Base-by-base conservation (phyloP, 441 rosid genomes). In the Hura crepitans region DNA sequence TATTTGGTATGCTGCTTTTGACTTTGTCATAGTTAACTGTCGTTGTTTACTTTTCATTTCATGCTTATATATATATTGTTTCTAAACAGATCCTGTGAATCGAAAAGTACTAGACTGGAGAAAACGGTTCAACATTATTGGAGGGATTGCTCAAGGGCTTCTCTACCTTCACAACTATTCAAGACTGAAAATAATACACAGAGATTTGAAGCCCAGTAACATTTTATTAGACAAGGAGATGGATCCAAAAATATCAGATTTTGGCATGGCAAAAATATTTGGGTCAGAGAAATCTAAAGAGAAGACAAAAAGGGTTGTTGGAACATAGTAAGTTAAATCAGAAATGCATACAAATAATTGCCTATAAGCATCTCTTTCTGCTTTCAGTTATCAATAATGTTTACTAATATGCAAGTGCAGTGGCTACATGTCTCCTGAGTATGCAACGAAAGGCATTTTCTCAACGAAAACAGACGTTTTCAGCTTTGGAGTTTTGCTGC, bases 281-380 rank as follows among this genome's bases (percentile, higher is more conserved):
- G 71, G 63, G 37, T 23, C 31, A 54, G 51, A 0, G 78, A 70
- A 11, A 66, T 33, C 30, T 74, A 81, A 25, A 33, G 37, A 69
- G 23, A 79, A 71, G 54, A 82, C 88, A 42, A 73, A 47, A 11
- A 76, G 80, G 37, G 64, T 82, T 5, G 84, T 84, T 4, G 87
- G 89, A 31, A 85, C 91, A 6, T 73, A 72, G 88, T 84, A 77
- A 81, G 81, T 64, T n/a, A n/a, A n/a, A n/a, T n/a, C n/a, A n/a
- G n/a, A n/a, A n/a, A n/a, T n/a, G n/a, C n/a, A n/a, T n/a, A n/a
- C n/a, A n/a, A n/a, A n/a, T n/a, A n/a, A n/a, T n/a, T n/a, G n/a
- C n/a, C n/a, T n/a, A n/a, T n/a, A n/a, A n/a, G n/a, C n/a, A n/a
- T n/a, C n/a, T n/a, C n/a, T n/a, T n/a, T n/a, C n/a, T n/a, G n/a